Evolutionary conservation across 768 basidiomycete species (phyloP).

Genomic region (Lyophyllum semitale): DNA sequence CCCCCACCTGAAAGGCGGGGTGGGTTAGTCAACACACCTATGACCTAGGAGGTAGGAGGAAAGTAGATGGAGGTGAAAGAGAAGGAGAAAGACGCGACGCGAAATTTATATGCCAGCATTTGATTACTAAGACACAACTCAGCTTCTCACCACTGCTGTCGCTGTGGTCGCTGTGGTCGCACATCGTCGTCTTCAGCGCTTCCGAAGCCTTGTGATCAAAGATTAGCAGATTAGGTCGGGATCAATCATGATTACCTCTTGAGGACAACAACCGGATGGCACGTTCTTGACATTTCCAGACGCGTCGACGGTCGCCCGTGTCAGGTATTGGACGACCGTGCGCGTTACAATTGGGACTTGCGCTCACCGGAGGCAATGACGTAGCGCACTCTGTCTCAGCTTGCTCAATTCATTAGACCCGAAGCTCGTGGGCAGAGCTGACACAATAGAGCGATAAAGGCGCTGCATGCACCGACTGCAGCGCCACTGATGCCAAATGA

Average conservation of each 20-base stretch:
- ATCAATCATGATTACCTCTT: no score
- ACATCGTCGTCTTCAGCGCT: no score
- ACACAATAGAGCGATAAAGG: constrained; percentile 3
- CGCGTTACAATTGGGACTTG: not conserved
- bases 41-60: not conserved
- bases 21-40: not conserved
- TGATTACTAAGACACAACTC: no score
- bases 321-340: not conserved
- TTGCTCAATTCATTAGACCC: not conserved
- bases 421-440: not conserved
- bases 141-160: no score
- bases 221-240: no score
- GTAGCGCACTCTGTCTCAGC: not conserved
- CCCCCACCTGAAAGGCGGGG: no score
- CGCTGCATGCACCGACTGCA: constrained; percentile 3
- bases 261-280: no score
- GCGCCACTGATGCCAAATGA: constrained; percentile 15
- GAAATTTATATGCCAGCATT: not conserved
- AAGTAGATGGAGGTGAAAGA: not conserved
- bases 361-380: not conserved
- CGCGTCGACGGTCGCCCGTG: not conserved
- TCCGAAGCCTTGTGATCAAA: no score
- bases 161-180: no score
- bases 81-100: not conserved
- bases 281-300: not conserved